These are phyloP conservation scores for Albugo candida DNA, from an alignment of 352 stramenopile genomes.

Conservation along the genomic window DNA sequence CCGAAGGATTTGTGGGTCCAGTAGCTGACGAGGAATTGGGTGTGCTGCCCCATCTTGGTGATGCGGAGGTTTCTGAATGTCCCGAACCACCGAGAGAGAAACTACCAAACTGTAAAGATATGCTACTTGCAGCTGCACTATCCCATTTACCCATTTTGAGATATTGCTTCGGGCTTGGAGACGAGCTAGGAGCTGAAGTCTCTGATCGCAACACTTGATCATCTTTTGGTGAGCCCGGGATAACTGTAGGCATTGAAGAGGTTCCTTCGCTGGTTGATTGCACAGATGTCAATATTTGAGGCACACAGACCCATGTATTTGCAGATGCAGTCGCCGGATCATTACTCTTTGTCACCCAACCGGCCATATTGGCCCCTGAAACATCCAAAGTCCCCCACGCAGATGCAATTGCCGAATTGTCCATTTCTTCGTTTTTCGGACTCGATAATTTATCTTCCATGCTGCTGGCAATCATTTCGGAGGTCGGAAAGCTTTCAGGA, in stretches of 20 bases:
- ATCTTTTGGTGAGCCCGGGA: conserved; percentile 47
- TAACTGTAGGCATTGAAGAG: conserved; percentile 19
- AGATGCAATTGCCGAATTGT: conserved; percentile 19
- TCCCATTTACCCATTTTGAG: conserved; percentile 77
- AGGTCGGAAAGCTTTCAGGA: background rate
- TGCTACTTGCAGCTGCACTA: conserved; percentile 31
- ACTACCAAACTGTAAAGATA: conserved; percentile 76
- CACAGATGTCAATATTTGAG: conserved; percentile 23
- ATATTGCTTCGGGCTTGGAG: conserved; percentile 47
- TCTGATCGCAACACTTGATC: conserved; percentile 23
- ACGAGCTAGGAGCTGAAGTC: conserved; percentile 11
- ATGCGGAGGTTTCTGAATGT: conserved; percentile 17
- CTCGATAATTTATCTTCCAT: background rate
- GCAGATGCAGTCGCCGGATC: conserved; percentile 16
- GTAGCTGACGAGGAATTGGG: no score
- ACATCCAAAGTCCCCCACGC: conserved; percentile 54
- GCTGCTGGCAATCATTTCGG: background rate
- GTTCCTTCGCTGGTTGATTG: conserved; percentile 11
- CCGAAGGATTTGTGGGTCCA: no score
- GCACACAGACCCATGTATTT: conserved; percentile 45
- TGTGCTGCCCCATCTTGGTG: background rate
- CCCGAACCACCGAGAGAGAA: conserved; percentile 65
- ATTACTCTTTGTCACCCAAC: conserved; percentile 35
- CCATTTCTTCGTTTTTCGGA: conserved; percentile 8
- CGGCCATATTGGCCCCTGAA: conserved; percentile 28